These are phyloP conservation scores for Kernera saxatilis DNA, from an alignment of 345 rosid genomes.

Conservation along the genomic window DNA sequence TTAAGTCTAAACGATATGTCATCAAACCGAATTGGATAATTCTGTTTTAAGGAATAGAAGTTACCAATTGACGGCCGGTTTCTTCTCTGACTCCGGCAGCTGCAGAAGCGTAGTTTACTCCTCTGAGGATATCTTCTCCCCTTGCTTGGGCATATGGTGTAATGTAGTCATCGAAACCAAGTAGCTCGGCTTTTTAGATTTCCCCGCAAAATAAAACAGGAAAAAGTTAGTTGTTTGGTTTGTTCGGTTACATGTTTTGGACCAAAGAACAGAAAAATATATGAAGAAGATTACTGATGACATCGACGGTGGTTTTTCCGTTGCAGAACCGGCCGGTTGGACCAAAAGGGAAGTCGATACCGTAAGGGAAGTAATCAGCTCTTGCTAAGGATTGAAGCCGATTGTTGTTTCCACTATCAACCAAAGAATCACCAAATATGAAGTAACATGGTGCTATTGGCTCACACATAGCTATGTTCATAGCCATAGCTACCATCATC, in stretches of 20 bases:
- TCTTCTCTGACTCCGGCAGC: conserved; percentile 88
- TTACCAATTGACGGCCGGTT: conserved; percentile 75
- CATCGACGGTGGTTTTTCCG: conserved; percentile 76
- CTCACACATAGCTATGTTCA: conserved; percentile 28
- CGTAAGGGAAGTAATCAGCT: conserved; percentile 78
- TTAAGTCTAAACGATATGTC: background rate
- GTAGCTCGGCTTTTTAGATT: conserved; percentile 39
- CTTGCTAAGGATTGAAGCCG: conserved; percentile 53
- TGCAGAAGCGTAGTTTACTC: conserved; percentile 82
- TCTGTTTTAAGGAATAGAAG: background rate
- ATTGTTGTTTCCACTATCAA: conserved; percentile 81
- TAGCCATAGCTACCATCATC: conserved; percentile 9
- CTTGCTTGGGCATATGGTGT: conserved; percentile 55
- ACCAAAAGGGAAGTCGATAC: conserved; percentile 64
- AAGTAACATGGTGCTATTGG: conserved; percentile 74
- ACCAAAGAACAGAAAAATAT: background rate
- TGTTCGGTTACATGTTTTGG: background rate
- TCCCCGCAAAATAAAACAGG: background rate
- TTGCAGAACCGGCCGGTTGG: conserved; percentile 78
- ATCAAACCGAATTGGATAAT: background rate
- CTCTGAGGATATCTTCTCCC: conserved; percentile 47
- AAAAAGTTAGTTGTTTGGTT: background rate
- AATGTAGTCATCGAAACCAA: conserved; percentile 61
- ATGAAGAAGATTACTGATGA: conserved; percentile 39
- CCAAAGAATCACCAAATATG: conserved; percentile 82